These are phyloP conservation scores for Nidularia pulvinata DNA, from an alignment of 768 basidiomycete genomes.

Conservation along the genomic window DNA sequence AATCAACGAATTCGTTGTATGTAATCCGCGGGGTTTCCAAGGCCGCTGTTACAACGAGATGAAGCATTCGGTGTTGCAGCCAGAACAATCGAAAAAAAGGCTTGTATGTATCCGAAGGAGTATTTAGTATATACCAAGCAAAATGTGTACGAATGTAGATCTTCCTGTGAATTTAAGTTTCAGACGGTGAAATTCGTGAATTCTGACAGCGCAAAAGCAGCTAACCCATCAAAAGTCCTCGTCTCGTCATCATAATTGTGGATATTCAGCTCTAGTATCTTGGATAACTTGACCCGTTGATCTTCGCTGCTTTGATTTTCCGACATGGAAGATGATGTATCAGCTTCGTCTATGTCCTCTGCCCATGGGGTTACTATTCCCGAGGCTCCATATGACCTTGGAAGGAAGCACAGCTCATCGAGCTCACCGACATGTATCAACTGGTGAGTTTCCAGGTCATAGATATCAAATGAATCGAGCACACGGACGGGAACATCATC, in stretches of 20 bases:
- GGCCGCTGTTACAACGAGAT: conserved; percentile 40
- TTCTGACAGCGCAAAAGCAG: background rate
- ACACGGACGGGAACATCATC: too few relatives aligned
- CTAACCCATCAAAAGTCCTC: conserved; percentile 45
- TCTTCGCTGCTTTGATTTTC: too few relatives aligned
- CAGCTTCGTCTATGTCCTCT: too few relatives aligned
- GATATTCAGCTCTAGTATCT: conserved; percentile 44
- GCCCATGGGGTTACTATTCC: too few relatives aligned
- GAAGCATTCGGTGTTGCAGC: conserved; percentile 46
- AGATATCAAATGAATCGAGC: too few relatives aligned
- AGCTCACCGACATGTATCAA: too few relatives aligned
- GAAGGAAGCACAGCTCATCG: too few relatives aligned
- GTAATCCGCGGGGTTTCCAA: conserved; percentile 29
- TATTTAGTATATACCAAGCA: conserved; percentile 72
- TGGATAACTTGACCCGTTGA: conserved; percentile 9
- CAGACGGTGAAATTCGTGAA: background rate
- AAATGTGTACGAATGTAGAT: conserved; percentile 60
- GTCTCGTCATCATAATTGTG: conserved; percentile 32
- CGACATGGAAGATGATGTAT: too few relatives aligned
- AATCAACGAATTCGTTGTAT: conserved; percentile 34
- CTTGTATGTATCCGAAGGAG: conserved; percentile 43
- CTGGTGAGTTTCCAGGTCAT: too few relatives aligned
- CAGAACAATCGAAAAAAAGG: conserved; percentile 47
- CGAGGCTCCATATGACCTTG: too few relatives aligned
- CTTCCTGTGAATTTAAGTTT: conserved; percentile 33